A percentile compares a stretch with the other conserved stretches of the same genome.
These are phyloP conservation scores for Xerocomellus chrysenteron DNA, from an alignment of 768 basidiomycete species.

Conservation along the genomic window DNA sequence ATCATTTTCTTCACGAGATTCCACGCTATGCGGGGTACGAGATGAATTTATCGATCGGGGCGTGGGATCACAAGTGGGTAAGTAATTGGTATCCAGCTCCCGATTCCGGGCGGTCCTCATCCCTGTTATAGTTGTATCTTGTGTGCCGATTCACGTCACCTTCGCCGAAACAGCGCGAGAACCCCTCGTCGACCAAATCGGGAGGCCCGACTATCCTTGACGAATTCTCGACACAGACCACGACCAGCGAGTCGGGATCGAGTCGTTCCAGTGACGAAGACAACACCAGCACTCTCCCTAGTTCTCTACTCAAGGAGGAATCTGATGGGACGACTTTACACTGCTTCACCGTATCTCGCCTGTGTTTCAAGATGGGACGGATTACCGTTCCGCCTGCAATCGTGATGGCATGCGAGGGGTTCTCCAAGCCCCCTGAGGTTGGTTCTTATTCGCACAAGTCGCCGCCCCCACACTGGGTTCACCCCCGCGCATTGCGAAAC, in stretches of 20 bases:
- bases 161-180: background rate
- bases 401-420: slow-evolving; percentile 57
- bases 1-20: slow-evolving; percentile 18
- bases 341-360: slow-evolving; percentile 57
- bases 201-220: background rate
- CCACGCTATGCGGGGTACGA: slow-evolving; percentile 15
- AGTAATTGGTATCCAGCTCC: background rate
- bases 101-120: background rate
- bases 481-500: slow-evolving; percentile 8
- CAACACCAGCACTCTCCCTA: background rate
- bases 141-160: slow-evolving; percentile 13
- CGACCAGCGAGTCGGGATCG: background rate
- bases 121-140: slow-evolving; percentile 11
- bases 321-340: slow-evolving; percentile 51
- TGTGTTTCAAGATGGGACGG: slow-evolving; percentile 67
- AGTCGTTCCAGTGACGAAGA: background rate
- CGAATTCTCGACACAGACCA: background rate
- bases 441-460: slow-evolving; percentile 12
- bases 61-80: slow-evolving; percentile 22
- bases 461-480: slow-evolving; percentile 14
- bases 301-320: background rate
- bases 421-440: slow-evolving; percentile 27
- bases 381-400: slow-evolving; percentile 70
- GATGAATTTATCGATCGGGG: slow-evolving; percentile 12
- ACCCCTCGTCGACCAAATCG: background rate